These are phyloP conservation scores for Scedosporium apiospermum DNA, from an alignment of 2,329 filamentous ascomycete species.

Conservation along the genomic window DNA sequence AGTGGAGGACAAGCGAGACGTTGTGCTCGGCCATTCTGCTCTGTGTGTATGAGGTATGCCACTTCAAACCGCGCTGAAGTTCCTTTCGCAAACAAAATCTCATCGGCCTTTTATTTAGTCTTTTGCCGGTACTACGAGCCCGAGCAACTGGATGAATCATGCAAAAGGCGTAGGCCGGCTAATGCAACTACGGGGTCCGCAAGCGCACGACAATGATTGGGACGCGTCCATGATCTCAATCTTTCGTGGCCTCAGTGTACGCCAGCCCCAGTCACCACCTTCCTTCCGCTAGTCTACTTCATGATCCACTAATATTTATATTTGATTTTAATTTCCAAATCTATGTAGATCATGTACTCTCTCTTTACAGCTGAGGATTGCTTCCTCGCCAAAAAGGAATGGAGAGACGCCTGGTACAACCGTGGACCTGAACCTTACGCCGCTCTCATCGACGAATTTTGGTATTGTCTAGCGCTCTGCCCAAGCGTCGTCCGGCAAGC, in stretches of 20 bases:
- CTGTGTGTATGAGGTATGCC: conserved; percentile 27
- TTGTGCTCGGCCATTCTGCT: conserved; percentile 30
- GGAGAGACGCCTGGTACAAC: background rate
- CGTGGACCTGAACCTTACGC: background rate
- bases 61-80: background rate
- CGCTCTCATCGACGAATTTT: conserved; percentile 21
- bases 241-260: conserved; percentile 26
- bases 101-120: conserved; percentile 17
- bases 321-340: background rate
- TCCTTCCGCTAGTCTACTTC: background rate
- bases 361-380: conserved; percentile 22
- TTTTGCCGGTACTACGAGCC: conserved; percentile 29
- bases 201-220: conserved; percentile 22
- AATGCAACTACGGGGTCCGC: conserved; percentile 28
- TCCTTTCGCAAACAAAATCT: background rate
- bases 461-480: conserved; percentile 23
- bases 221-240: conserved; percentile 28
- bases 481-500: conserved; percentile 22
- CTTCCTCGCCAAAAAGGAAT: background rate
- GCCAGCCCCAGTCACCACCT: conserved; percentile 7
- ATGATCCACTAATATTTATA: background rate
- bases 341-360: conserved; percentile 24
- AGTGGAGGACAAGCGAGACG: conserved; percentile 31
- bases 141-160: conserved; percentile 29
- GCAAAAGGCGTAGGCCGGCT: conserved; percentile 26